Conservation (phyloP, 2,329 filamentous ascomycete genomes). For the Colletotrichum siamense region DNA sequence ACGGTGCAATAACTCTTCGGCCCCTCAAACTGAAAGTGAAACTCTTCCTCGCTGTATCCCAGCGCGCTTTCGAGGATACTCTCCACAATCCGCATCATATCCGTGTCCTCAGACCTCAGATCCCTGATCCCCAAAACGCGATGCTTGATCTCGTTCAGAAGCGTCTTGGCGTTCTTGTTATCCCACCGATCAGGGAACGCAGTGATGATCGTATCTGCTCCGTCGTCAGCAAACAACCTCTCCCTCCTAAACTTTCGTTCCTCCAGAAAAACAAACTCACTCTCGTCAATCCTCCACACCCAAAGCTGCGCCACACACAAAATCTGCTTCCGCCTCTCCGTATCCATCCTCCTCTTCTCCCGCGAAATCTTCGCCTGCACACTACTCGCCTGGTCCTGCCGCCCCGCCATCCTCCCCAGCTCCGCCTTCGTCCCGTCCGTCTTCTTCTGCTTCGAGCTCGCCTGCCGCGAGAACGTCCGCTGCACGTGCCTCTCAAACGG, state of each 20-base stretch:
- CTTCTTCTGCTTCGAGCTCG: slow-evolving; percentile 25
- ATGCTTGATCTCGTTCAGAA: slow-evolving; percentile 23
- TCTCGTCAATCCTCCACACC: slow-evolving; percentile 24
- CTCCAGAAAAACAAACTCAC: not conserved
- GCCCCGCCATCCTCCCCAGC: slow-evolving; percentile 20
- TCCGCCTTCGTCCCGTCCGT: slow-evolving; percentile 25
- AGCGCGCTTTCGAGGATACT: slow-evolving; percentile 13
- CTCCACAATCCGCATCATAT: slow-evolving; percentile 18
- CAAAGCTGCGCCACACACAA: slow-evolving; percentile 30
- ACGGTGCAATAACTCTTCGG: slow-evolving; percentile 21
- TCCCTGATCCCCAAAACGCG: slow-evolving; percentile 11
- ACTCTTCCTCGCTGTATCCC: slow-evolving; percentile 22
- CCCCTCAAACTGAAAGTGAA: slow-evolving; percentile 24
- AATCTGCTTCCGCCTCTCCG: slow-evolving; percentile 33
- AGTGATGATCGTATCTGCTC: slow-evolving; percentile 20
- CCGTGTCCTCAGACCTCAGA: slow-evolving; percentile 5
- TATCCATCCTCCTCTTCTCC: slow-evolving; percentile 23
- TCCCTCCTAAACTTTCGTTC: not conserved
- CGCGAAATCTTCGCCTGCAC: slow-evolving; percentile 17
- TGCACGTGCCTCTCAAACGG: slow-evolving; percentile 12
- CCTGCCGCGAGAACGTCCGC: slow-evolving; percentile 8
- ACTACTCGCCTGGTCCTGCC: slow-evolving; percentile 23
- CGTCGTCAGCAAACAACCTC: not conserved
- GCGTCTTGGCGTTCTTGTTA: slow-evolving; percentile 25
- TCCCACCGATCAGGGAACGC: slow-evolving; percentile 24